Evolutionary conservation across 768 basidiomycete species (phyloP), one percentile per base, ranked within the genome.

Genomic region (Flagelloscypha sp.): DNA sequence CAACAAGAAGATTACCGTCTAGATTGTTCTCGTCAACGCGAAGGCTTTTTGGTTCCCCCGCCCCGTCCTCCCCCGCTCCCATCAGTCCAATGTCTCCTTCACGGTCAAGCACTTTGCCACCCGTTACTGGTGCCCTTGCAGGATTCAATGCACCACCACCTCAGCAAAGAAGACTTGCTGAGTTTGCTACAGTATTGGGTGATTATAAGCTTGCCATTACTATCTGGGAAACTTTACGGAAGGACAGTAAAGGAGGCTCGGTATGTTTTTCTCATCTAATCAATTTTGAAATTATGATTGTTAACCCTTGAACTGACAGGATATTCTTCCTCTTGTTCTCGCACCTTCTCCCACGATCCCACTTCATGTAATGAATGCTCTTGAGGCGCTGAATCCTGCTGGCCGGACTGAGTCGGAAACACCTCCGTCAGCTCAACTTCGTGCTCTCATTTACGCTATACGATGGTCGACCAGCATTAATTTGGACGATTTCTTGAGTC

Each of bases 141-240:
- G 27, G 29, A 10, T 27, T 39, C 2, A 32, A 43, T 25, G 50
- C 65, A 18, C 68, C 72, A 6, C 75, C 76, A 6, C 68, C 79
- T 4, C 86, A 83, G 47, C 77, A 82, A 44, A 72, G 90, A 29
- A 78, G 94, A n/a, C 64, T 98, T 3, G 95, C 92, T 7, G 95
- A 99, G 56, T 93, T 98, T 59, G 80, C 89, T 7, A 95, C 95
- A 13, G 76, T 93, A 40, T 59, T 98, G 2, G 84, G 90, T 3
- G 95, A 99, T 57, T 77, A 79, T 54, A 89, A 86, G 47, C 67
- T 93, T 21, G 94, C 93, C 0, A 64, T 73, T 3, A 59, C 62
- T 6, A 76, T 92, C 3, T 98, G 93, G 84, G 95, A 97, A 52
- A 65, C 79, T 3, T 53, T 90, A 22, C 68, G 87, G 32, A 90